Percentiles rank a stretch among this genome's conserved stretches.
phyloP scores from a whole-genome alignment of 2,329 filamentous ascomycete species.

The Neonectria magnoliae region DNA sequence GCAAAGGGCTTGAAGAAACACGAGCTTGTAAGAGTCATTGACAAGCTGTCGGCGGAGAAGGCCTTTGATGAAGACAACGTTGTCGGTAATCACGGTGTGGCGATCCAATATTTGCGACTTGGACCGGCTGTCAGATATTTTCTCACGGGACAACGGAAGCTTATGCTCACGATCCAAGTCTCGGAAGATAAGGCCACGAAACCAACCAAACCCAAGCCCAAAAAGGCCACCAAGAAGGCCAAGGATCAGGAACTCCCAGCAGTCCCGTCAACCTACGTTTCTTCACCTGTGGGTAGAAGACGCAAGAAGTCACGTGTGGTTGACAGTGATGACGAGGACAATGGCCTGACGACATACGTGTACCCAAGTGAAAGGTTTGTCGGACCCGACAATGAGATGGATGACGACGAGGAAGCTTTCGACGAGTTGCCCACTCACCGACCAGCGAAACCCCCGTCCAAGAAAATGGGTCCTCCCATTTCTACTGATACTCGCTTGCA shows the following conservation, averaged over 20 bases:
- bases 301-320: conserved; percentile 38
- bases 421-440: conserved; percentile 53
- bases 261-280: conserved; percentile 59
- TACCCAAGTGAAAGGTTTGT: conserved; percentile 63
- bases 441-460: conserved; percentile 49
- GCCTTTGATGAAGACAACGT: conserved; percentile 76
- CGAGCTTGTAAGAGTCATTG: conserved; percentile 86
- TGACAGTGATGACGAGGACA: conserved; percentile 49
- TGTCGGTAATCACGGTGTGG: conserved; percentile 66
- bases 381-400: conserved; percentile 51
- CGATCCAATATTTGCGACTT: conserved; percentile 75
- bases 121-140: conserved; percentile 56
- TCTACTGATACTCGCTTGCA: conserved; percentile 64
- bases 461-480: conserved; percentile 64
- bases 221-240: conserved; percentile 51
- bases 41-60: conserved; percentile 77
- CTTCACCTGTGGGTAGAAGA: conserved; percentile 59
- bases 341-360: conserved; percentile 55
- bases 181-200: conserved; percentile 46
- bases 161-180: conserved; percentile 57
- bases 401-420: conserved; percentile 55
- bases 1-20: conserved; percentile 76
- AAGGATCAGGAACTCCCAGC: conserved; percentile 53
- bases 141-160: conserved; percentile 54
- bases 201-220: conserved; percentile 44